Evolutionary conservation across 2,329 filamentous ascomycete species (phyloP).

Genomic region (Graphiopsis chlorocephala): DNA sequence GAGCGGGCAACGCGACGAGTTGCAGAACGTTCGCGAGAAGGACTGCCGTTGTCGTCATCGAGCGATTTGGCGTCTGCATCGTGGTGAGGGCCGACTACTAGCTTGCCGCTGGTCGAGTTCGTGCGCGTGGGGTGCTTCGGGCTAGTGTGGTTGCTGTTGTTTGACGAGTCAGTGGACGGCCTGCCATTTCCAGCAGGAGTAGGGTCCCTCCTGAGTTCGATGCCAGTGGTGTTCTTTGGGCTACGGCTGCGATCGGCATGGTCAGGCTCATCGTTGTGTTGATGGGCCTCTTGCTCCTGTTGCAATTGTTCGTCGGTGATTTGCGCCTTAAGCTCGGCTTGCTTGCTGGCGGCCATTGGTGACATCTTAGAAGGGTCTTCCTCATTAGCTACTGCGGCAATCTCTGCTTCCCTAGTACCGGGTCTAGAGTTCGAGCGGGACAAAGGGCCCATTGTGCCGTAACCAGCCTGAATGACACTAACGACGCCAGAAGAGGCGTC

Average conservation of each 20-base stretch:
- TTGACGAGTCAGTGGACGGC: background rate
- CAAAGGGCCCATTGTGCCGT: conserved; percentile 3
- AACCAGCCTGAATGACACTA: conserved; percentile 51
- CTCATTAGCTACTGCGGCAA: background rate
- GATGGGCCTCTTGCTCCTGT: background rate
- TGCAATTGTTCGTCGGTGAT: conserved; percentile 4
- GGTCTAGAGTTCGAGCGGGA: conserved; percentile 2
- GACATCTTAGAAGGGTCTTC: conserved; percentile 3
- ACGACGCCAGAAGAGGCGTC: conserved; percentile 65
- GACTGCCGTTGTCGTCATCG: conserved; percentile 25
- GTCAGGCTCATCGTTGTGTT: background rate
- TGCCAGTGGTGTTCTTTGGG: conserved; percentile 12
- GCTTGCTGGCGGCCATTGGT: conserved; percentile 4
- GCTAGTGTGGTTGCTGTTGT: background rate
- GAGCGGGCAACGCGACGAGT: conserved; percentile 53
- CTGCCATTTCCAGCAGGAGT: background rate
- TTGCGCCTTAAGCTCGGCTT: conserved; percentile 11
- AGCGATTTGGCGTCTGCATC: conserved; percentile 25
- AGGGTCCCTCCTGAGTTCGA: background rate
- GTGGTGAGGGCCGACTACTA: conserved; percentile 29
- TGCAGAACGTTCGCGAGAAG: conserved; percentile 43
- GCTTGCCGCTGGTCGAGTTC: conserved; percentile 11
- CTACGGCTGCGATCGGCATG: conserved; percentile 10
- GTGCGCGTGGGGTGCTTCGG: background rate
- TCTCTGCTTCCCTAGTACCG: conserved; percentile 1